phyloP scores from a whole-genome alignment of 2,329 filamentous ascomycete genomes.

The Cordyceps cicadae region DNA sequence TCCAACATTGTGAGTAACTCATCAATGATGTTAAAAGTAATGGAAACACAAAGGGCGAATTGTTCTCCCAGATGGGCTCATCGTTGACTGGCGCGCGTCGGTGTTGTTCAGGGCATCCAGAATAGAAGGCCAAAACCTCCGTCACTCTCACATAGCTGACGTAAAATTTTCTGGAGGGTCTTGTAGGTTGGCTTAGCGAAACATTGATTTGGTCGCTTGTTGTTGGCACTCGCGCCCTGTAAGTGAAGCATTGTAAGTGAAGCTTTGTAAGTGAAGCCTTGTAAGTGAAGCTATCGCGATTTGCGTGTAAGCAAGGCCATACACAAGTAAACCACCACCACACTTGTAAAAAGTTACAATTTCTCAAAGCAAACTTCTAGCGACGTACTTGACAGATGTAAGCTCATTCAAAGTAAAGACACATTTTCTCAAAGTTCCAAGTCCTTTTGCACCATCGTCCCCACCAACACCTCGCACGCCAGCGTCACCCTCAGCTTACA shows the following conservation, averaged over 20 bases:
- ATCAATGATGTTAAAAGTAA: too few species aligned
- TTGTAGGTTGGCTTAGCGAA: too few species aligned
- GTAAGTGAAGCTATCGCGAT: not conserved
- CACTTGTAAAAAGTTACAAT: not conserved
- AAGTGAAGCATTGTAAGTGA: not conserved
- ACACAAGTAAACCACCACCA: not conserved
- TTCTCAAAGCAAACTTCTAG: not conserved
- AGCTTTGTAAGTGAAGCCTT: too few species aligned
- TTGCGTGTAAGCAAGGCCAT: not conserved
- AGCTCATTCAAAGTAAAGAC: not conserved
- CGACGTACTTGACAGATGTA: not conserved
- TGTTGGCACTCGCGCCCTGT: not conserved
- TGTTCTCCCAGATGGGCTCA: too few species aligned
- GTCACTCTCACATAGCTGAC: too few species aligned
- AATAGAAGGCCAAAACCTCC: too few species aligned
- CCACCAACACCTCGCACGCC: constrained; percentile 79
- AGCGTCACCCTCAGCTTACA: constrained; percentile 58
- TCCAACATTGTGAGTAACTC: too few species aligned
- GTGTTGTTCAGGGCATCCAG: too few species aligned
- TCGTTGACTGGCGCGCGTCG: too few species aligned
- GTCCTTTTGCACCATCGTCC: constrained; percentile 35
- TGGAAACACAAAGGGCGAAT: too few species aligned
- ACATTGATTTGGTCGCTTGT: too few species aligned
- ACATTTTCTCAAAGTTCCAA: constrained; percentile 13
- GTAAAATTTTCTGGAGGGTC: too few species aligned